Percentiles rank a stretch among this genome's conserved stretches.
Evolutionary conservation across 2,329 filamentous ascomycete genomes (phyloP).

Genomic region (Taxawa tesnikishii): DNA sequence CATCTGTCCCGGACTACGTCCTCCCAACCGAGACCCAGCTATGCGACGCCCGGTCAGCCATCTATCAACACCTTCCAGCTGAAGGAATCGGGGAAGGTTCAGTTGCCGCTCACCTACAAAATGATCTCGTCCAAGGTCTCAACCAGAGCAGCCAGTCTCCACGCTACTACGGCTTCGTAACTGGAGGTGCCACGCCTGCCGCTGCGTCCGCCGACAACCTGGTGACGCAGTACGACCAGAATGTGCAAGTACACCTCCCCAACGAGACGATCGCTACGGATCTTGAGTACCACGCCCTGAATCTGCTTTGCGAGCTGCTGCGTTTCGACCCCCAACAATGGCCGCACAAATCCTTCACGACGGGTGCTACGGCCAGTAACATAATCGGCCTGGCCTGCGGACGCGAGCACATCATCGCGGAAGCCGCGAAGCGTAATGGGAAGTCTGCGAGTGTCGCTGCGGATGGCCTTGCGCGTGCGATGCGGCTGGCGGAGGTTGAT

Average conservation of each 20-base stretch:
- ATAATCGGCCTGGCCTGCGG: slow-evolving; percentile 56
- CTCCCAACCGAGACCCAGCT: slow-evolving; percentile 22
- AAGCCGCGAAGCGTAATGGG: slow-evolving; percentile 24
- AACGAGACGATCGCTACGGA: slow-evolving; percentile 62
- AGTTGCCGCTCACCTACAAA: slow-evolving; percentile 29
- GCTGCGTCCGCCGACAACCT: slow-evolving; percentile 74
- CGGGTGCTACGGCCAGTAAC: slow-evolving; percentile 57
- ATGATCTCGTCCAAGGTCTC: slow-evolving; percentile 43
- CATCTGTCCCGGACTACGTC: slow-evolving; percentile 10
- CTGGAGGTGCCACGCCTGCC: slow-evolving; percentile 65
- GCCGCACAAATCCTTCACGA: slow-evolving; percentile 70
- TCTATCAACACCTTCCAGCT: slow-evolving; percentile 24
- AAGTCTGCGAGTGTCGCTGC: slow-evolving; percentile 46
- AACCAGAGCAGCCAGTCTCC: slow-evolving; percentile 52
- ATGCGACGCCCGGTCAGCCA: slow-evolving; percentile 17
- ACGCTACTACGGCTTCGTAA: slow-evolving; percentile 83
- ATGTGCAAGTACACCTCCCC: slow-evolving; percentile 70
- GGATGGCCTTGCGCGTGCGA: slow-evolving; percentile 56
- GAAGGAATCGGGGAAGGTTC: slow-evolving; percentile 30
- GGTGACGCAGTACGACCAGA: slow-evolving; percentile 73
- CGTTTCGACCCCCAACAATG: slow-evolving; percentile 42
- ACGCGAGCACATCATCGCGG: slow-evolving; percentile 50
- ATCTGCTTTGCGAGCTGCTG: slow-evolving; percentile 57
- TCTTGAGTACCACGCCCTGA: slow-evolving; percentile 61
- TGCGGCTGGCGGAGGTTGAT: slow-evolving; percentile 48